Conservation (phyloP, 2,329 filamentous ascomycete species). For the Fusarium caatingaense region DNA sequence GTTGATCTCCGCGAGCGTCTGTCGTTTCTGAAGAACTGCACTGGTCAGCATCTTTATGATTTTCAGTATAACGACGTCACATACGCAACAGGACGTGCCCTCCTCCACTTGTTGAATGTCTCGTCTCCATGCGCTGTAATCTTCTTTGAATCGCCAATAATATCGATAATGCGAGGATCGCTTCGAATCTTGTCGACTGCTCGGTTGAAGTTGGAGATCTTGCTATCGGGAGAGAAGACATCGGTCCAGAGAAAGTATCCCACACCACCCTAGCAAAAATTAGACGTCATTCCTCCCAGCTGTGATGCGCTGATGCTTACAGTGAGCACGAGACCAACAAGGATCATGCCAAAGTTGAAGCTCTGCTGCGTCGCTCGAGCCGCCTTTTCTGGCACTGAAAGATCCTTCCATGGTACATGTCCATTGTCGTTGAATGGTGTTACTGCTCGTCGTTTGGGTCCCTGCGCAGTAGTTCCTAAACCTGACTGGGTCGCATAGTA, state of each 20-base stretch:
- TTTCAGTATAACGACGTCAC: not conserved
- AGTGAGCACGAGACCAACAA: slow-evolving; percentile 80
- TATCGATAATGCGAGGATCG: slow-evolving; percentile 74
- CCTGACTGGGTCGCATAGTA: slow-evolving; percentile 70
- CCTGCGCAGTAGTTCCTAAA: slow-evolving; percentile 52
- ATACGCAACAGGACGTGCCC: slow-evolving; percentile 71
- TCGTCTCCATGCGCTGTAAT: slow-evolving; percentile 86
- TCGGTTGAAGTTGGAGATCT: slow-evolving; percentile 88
- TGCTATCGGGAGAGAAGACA: slow-evolving; percentile 86
- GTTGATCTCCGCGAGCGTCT: slow-evolving; percentile 80
- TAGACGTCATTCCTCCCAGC: slow-evolving; percentile 1
- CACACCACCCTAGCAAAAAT: slow-evolving; percentile 72
- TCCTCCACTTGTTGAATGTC: slow-evolving; percentile 83
- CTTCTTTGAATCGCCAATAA: slow-evolving; percentile 80
- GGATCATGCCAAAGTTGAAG: slow-evolving; percentile 84
- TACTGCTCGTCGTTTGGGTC: slow-evolving; percentile 73
- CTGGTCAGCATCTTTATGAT: slow-evolving; percentile 43
- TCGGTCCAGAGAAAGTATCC: slow-evolving; percentile 82
- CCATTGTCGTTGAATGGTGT: slow-evolving; percentile 91
- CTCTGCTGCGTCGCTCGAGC: slow-evolving; percentile 89
- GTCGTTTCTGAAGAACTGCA: slow-evolving; percentile 72
- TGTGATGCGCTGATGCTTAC: slow-evolving; percentile 56
- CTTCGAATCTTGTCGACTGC: slow-evolving; percentile 82
- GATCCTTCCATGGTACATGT: slow-evolving; percentile 80
- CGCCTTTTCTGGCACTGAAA: slow-evolving; percentile 81